phyloP scores from a whole-genome alignment of 495 filamentous ascomycete genomes.

The Neurospora terricola region DNA sequence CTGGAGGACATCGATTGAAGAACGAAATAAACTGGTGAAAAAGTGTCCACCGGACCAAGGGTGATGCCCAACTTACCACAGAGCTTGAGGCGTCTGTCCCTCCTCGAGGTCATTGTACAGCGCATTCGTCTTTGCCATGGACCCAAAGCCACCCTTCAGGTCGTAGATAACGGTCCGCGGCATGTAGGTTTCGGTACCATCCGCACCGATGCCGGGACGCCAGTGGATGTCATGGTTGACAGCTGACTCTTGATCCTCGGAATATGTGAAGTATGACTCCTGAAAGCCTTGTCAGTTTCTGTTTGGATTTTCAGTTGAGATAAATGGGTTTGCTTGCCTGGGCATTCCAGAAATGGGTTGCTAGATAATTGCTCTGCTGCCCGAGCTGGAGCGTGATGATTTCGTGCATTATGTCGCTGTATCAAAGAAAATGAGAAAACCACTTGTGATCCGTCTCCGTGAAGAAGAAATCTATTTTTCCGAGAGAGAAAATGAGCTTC shows the following conservation, averaged over 20 bases:
- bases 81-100: slow-evolving; percentile 30
- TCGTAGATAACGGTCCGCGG: slow-evolving; percentile 92
- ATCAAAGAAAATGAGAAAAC: background rate
- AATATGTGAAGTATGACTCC: slow-evolving; percentile 98
- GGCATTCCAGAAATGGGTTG: slow-evolving; percentile 97
- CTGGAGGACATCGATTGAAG: background rate
- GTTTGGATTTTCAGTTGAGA: background rate
- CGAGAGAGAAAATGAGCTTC: background rate
- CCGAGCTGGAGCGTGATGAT: slow-evolving; percentile 92
- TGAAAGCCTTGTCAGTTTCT: slow-evolving; percentile 21
- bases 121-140: slow-evolving; percentile 76
- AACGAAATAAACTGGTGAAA: background rate
- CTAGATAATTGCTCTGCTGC: slow-evolving; percentile 84
- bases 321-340: slow-evolving; percentile 36
- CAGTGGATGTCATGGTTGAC: slow-evolving; percentile 93
- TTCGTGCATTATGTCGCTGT: slow-evolving; percentile 64
- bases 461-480: background rate
- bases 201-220: slow-evolving; percentile 71
- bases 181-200: slow-evolving; percentile 81
- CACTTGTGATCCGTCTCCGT: background rate
- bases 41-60: background rate
- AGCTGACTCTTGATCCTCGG: slow-evolving; percentile 51
- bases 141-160: slow-evolving; percentile 83
- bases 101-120: slow-evolving; percentile 63
- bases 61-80: slow-evolving; percentile 44